These are phyloP conservation scores for Suillus luteus DNA, from an alignment of 768 basidiomycete species.

Conservation along the genomic window DNA sequence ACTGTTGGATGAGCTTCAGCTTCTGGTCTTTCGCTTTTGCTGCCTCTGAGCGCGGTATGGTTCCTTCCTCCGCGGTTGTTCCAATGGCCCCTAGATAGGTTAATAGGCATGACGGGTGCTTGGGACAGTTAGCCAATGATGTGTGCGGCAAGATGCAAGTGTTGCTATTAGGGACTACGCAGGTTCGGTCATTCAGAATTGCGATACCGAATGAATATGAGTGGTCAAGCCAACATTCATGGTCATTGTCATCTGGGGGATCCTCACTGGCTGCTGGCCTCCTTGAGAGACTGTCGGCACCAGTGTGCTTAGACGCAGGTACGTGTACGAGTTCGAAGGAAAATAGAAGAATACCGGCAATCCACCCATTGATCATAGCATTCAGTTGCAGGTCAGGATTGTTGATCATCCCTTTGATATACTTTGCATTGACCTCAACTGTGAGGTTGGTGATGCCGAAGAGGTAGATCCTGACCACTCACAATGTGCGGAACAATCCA, in stretches of 20 bases:
- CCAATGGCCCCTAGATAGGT: too few species aligned
- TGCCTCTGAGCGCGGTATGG: too few species aligned
- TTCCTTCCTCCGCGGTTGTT: too few species aligned
- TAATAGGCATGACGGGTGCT: too few species aligned
- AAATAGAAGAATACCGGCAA: slow-evolving; percentile 30
- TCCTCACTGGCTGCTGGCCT: fast-evolving
- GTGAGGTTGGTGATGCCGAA: slow-evolving; percentile 32
- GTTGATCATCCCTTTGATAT: slow-evolving; percentile 47
- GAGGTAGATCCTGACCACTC: slow-evolving; percentile 29
- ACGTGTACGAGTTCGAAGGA: slow-evolving; percentile 33
- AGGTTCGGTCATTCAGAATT: not conserved
- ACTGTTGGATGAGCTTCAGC: too few species aligned
- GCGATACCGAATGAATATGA: not conserved
- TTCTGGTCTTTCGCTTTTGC: too few species aligned
- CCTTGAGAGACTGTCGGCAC: slow-evolving; percentile 4
- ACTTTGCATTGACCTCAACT: slow-evolving; percentile 42
- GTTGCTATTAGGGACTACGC: too few species aligned
- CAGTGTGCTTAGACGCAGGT: slow-evolving; percentile 15
- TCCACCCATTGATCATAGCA: slow-evolving; percentile 44
- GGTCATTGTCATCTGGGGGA: not conserved
- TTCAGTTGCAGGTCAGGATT: slow-evolving; percentile 39
- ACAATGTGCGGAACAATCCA: slow-evolving; percentile 35
- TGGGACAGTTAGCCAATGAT: too few species aligned
- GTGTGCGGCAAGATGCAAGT: too few species aligned
- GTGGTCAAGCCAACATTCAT: not conserved